These are phyloP conservation scores for Pseudogymnoascus sp. DNA, from an alignment of 2,329 filamentous ascomycete species.

Conservation along the genomic window DNA sequence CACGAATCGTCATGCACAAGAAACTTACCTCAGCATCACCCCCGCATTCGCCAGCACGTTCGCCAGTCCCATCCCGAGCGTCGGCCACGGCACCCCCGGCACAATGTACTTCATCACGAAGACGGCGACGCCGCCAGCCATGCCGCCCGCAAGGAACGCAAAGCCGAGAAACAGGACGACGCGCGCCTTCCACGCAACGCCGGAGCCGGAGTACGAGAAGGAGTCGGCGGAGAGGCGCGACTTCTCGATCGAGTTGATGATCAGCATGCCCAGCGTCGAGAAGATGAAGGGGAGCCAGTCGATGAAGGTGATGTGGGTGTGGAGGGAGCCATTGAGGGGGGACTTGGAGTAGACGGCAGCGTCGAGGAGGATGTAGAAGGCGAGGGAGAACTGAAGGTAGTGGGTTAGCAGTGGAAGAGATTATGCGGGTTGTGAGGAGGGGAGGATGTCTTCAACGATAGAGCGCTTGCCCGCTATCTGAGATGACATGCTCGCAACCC, in stretches of 20 bases:
- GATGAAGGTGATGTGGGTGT: conserved; percentile 56
- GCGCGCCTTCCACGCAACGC: conserved; percentile 62
- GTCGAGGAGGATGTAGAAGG: conserved; percentile 63
- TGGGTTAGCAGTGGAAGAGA: neutral
- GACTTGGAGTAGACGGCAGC: conserved; percentile 61
- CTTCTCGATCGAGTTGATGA: conserved; percentile 66
- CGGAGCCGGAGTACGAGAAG: conserved; percentile 54
- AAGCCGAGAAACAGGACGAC: conserved; percentile 63
- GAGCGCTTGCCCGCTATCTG: neutral
- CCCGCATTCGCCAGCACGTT: conserved; percentile 60
- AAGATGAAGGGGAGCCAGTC: conserved; percentile 66
- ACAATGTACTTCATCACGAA: conserved; percentile 61
- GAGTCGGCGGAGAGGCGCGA: conserved; percentile 55
- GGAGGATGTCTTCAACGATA: neutral
- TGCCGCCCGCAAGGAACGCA: conserved; percentile 56
- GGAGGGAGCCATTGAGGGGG: conserved; percentile 46
- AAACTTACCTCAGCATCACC: conserved; percentile 51
- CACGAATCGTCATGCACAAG: neutral
- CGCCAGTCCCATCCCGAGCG: conserved; percentile 57
- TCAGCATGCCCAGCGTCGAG: conserved; percentile 60
- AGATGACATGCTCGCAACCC: conserved; percentile 12
- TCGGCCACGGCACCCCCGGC: conserved; percentile 49
- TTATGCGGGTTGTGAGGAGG: neutral
- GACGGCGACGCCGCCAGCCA: conserved; percentile 63
- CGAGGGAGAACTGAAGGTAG: conserved; percentile 52